Evolutionary conservation across 2,329 filamentous ascomycete genomes (phyloP), one percentile per base, ranked within the genome.

Genomic region (Ophiostoma sp.): DNA sequence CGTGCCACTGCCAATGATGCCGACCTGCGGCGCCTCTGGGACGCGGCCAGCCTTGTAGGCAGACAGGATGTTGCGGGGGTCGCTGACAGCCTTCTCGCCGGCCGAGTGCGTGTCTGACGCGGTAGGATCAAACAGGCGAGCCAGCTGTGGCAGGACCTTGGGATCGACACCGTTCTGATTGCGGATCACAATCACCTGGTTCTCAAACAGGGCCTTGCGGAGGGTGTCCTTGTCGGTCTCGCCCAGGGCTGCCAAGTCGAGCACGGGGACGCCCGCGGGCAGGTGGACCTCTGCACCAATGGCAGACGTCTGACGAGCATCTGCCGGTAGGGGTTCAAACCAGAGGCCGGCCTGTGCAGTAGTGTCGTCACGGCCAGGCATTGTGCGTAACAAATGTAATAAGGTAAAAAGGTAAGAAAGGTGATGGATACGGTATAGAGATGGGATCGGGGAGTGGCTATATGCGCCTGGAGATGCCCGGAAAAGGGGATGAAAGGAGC

Each of bases 161-260:
- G 71, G 68, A 38, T 71, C 69, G 5, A 72, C 9, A 42, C 69
- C 71, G 14, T 42, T 12, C 66, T 72, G 71, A 52, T 69, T 70
- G 64, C 71, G 71, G 12, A 72, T 63, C 38, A 72, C 71, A 55
- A 72, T 38, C 5, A 72, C 70, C 42, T 70, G 69, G 66, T 70
- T 68, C 55, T 67, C 69, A 64, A 72, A 72, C 2, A 72, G 58
- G 0, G 69, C 69, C 40, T 68, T 60, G 2, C 71, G 67, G 14
- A 72, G 64, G 5, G 40, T 38, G 6, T 64, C 60, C 42, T 67
- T 64, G 66, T 72, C 71, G 9, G 64, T 66, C 4, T 66, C 71
- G 0, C 42, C 67, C 16, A 72, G 60, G 1, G 58, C 11, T 8
- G 58, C 64, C 27, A 70, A 9, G 60, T 72, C 68, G 5, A 71